Evolutionary conservation across 805 yeast species (phyloP).

Genomic region (Lipomyces oligophaga): DNA sequence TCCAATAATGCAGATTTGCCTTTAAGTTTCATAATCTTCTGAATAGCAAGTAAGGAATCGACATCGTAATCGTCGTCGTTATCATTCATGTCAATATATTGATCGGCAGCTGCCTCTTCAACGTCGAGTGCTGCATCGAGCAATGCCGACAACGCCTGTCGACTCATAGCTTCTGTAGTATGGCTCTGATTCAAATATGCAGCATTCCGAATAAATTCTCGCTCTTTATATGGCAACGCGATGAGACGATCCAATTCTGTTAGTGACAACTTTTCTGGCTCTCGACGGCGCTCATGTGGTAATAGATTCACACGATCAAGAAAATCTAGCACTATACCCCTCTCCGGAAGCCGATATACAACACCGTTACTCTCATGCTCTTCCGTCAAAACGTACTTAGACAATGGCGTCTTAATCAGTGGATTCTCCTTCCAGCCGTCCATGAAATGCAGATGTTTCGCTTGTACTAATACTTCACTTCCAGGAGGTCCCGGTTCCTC

Average conservation of each 20-base stretch:
- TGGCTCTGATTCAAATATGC: constrained; percentile 31
- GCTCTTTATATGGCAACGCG: constrained; percentile 19
- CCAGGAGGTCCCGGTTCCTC: constrained; percentile 24
- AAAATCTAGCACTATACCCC: constrained; percentile 66
- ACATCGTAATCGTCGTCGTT: neutral
- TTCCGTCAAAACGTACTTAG: constrained; percentile 28
- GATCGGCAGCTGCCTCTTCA: constrained; percentile 1
- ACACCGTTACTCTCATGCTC: constrained; percentile 41
- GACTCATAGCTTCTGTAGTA: constrained; percentile 16
- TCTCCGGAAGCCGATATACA: constrained; percentile 64
- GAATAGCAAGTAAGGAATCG: constrained; percentile 51
- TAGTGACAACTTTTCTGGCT: constrained; percentile 7
- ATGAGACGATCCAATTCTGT: constrained; percentile 22
- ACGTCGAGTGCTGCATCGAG: constrained; percentile 20
- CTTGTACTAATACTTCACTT: constrained; percentile 17
- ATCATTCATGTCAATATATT: neutral
- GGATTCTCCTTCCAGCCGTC: constrained; percentile 20
- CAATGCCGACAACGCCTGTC: constrained; percentile 18
- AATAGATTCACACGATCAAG: constrained; percentile 48
- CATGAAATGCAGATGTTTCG: constrained; percentile 20
- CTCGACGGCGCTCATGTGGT: constrained; percentile 6
- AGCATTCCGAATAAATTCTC: constrained; percentile 25
- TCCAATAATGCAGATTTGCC: constrained; percentile 63
- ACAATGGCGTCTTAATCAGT: constrained; percentile 8
- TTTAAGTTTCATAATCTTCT: constrained; percentile 58